Evolutionary conservation across 2,329 filamentous ascomycete genomes (phyloP).

Genomic region (Fusarium xylarioides): DNA sequence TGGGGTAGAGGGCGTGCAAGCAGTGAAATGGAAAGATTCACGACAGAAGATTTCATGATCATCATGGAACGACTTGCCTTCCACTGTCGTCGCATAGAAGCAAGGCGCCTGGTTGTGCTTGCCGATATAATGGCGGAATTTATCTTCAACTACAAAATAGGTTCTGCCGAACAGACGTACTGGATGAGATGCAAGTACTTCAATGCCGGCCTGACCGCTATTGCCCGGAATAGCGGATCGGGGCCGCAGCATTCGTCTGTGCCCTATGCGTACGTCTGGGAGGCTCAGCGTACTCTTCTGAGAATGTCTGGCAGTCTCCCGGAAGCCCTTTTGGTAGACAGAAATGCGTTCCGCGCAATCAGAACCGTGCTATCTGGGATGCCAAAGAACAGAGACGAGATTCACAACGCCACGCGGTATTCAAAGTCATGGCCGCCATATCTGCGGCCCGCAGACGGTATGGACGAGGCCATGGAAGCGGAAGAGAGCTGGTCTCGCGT

Average conservation of each 20-base stretch:
- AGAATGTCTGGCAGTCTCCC: constrained; percentile 59
- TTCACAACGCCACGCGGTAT: constrained; percentile 57
- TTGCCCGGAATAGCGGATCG: constrained; percentile 41
- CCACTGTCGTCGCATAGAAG: constrained; percentile 48
- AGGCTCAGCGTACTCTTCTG: constrained; percentile 64
- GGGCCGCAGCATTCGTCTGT: constrained; percentile 36
- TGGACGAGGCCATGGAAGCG: constrained; percentile 62
- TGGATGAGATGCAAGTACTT: constrained; percentile 45
- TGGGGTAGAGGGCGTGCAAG: constrained; percentile 1
- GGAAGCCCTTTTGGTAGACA: constrained; percentile 61
- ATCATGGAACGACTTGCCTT: constrained; percentile 41
- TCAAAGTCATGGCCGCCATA: constrained; percentile 69
- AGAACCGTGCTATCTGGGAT: constrained; percentile 62
- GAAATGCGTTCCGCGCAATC: constrained; percentile 63
- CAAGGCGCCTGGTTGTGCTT: constrained; percentile 46
- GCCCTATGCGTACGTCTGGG: constrained; percentile 57
- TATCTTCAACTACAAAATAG: constrained; percentile 36
- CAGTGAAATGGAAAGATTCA: constrained; percentile 26
- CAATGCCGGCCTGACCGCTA: constrained; percentile 42
- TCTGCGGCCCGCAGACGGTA: constrained; percentile 64
- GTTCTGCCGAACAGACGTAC: constrained; percentile 35
- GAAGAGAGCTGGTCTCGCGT: constrained; percentile 65
- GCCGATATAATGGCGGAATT: constrained; percentile 42
- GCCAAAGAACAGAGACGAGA: constrained; percentile 62
- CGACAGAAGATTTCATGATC: constrained; percentile 37